Evolutionary conservation across 306 rosid species (phyloP), one percentile per base, ranked within the genome.

Genomic region (Geum urbanum): DNA sequence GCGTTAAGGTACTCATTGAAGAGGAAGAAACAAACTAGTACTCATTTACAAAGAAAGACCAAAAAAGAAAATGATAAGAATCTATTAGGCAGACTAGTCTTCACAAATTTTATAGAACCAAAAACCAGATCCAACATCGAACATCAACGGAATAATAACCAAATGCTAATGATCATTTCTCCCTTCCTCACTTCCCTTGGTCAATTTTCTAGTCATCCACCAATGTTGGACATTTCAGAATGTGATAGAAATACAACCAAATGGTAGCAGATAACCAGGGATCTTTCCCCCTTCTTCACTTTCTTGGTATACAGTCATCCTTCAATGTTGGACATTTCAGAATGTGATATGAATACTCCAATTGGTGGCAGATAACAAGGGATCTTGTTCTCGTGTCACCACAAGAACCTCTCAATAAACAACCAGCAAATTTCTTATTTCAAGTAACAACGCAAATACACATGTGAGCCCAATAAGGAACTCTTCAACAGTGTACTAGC

Each of bases 401-500:
- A 37, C 65, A 35, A 59, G 20, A 61, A 61, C 47, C 27, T 15
- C n/a, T 39, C 39, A n/a, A 47, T 14, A 35, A 32, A 35, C 66
- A 35, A 16, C 27, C 27, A 4, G 3, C 16, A 7, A 4, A 12
- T 40, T 61, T 39, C 47, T 16, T 37, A 35, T 61, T 61, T 8
- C 1, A 37, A 7, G 66, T 39, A n/a, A 18, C 66, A 35, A 59
- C 7, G 20, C 20, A 7, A 59, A 59, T 7, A 59, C 20, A 11
- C 37, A 70, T 18, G 44, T 68, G 66, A 53, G 22, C 54, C 61
- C 56, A 12, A 76, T 49, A 56, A 72, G 65, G 77, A 72, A 71
- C 44, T 80, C 76, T 65, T 77, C 71, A 70, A 73, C 19, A 69
- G 20, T 52, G 35, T 22, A 53, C 54, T 59, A 49, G 57, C 55